Conservation (phyloP, 2,329 filamentous ascomycete species). For the Pseudogymnoascus sp. region DNA sequence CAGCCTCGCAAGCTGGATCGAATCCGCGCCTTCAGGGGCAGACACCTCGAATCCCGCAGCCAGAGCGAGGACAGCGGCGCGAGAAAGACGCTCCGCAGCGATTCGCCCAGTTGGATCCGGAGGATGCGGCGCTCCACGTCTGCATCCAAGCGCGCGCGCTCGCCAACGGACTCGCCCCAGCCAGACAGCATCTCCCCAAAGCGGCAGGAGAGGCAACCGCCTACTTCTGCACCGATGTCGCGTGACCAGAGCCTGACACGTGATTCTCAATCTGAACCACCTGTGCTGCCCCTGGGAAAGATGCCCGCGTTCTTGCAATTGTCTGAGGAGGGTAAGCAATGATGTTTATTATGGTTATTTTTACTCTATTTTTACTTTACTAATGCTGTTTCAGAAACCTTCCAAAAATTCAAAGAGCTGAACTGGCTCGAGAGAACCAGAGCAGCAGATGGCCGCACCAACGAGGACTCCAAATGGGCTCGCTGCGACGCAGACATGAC, state of each 20-base stretch:
- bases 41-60: constrained; percentile 13
- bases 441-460: constrained; percentile 26
- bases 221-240: not conserved
- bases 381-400: constrained; percentile 13
- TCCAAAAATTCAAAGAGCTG: constrained; percentile 50
- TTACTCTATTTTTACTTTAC: constrained; percentile 17
- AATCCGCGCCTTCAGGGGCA: constrained; percentile 25
- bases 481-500: constrained; percentile 46
- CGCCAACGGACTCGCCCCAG: constrained; percentile 14
- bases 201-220: not conserved
- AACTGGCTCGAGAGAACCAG: constrained; percentile 43
- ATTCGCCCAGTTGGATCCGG: constrained; percentile 23
- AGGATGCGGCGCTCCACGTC: constrained; percentile 22
- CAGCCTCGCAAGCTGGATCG: constrained; percentile 21
- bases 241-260: constrained; percentile 2
- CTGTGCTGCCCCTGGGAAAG: not conserved
- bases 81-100: constrained; percentile 14
- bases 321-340: constrained; percentile 37
- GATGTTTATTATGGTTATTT: constrained; percentile 11
- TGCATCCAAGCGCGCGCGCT: constrained; percentile 20
- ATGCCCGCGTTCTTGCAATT: constrained; percentile 46
- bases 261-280: not conserved
- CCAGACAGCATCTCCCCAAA: constrained; percentile 6
- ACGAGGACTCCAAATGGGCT: constrained; percentile 40
- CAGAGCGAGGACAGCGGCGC: not conserved